Evolutionary conservation across 306 rosid genomes (phyloP).

Genomic region (Trifolium fragiferum): DNA sequence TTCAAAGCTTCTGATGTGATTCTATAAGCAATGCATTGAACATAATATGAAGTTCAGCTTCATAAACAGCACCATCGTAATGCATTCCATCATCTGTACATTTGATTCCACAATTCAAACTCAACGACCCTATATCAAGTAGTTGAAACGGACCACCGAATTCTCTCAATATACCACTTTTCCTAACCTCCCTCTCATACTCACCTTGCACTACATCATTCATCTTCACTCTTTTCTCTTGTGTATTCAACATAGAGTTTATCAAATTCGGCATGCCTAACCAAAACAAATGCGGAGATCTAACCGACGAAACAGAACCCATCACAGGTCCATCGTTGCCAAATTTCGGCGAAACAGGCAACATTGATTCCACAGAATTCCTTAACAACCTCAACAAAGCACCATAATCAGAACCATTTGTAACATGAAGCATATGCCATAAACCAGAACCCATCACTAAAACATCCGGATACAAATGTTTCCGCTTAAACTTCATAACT

Average conservation of each 20-base stretch:
- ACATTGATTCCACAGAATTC: slow-evolving; percentile 53
- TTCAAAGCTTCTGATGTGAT: slow-evolving; percentile 93
- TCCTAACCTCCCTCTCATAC: slow-evolving; percentile 59
- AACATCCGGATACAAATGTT: slow-evolving; percentile 72
- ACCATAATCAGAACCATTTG: slow-evolving; percentile 69
- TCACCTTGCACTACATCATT: slow-evolving; percentile 61
- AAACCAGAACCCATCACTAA: slow-evolving; percentile 83
- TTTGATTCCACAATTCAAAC: slow-evolving; percentile 90
- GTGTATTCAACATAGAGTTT: slow-evolving; percentile 83
- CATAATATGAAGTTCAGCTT: slow-evolving; percentile 79
- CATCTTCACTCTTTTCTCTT: slow-evolving; percentile 90
- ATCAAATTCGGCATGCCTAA: slow-evolving; percentile 80
- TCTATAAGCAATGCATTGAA: slow-evolving; percentile 89
- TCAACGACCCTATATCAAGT: slow-evolving; percentile 76
- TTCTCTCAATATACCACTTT: slow-evolving; percentile 61
- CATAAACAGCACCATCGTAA: slow-evolving; percentile 76
- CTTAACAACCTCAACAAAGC: slow-evolving; percentile 49
- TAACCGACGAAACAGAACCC: slow-evolving; percentile 50
- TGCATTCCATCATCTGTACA: slow-evolving; percentile 97
- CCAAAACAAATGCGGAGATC: slow-evolving; percentile 87
- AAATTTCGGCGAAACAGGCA: slow-evolving; percentile 62
- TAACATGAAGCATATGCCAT: slow-evolving; percentile 84
- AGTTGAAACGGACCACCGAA: slow-evolving; percentile 77
- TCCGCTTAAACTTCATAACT: slow-evolving; percentile 54
- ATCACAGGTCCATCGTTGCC: slow-evolving; percentile 49